A percentile compares a stretch with the other conserved stretches of the same genome.
Conservation (phyloP, 495 filamentous ascomycete species). For the Filosporella fistucella region DNA sequence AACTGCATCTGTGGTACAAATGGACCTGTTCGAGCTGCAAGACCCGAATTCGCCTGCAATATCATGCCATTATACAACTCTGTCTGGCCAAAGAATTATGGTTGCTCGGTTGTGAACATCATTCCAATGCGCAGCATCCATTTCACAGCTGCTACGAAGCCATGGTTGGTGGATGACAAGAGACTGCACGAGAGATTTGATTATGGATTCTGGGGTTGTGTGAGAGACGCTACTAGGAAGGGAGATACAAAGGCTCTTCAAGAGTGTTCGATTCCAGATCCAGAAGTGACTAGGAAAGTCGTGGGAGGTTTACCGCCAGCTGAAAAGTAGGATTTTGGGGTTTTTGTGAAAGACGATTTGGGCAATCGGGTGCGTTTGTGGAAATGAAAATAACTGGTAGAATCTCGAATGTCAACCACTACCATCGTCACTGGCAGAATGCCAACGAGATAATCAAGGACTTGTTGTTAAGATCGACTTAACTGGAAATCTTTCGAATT, state of each 20-base stretch:
- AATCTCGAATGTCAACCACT: no score
- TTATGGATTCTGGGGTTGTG: background rate
- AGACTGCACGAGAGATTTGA: background rate
- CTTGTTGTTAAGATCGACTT: no score
- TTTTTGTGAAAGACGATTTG: no score
- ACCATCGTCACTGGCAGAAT: no score
- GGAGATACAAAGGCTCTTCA: background rate
- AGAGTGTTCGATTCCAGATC: background rate
- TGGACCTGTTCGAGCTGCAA: background rate
- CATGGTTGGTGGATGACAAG: background rate
- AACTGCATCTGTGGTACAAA: background rate
- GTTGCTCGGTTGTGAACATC: background rate
- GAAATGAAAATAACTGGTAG: no score
- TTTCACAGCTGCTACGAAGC: background rate
- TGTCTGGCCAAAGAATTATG: background rate
- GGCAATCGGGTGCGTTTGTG: no score
- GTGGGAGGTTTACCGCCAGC: no score
- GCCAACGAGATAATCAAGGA: no score
- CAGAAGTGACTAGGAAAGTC: background rate
- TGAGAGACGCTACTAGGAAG: background rate
- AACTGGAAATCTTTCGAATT: no score
- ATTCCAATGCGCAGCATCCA: background rate
- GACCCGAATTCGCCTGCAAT: background rate
- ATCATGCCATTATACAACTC: background rate
- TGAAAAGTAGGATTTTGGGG: no score